Conservation (phyloP, 1,284 basidiomycete species). For the Schizopora paradoxa region DNA sequence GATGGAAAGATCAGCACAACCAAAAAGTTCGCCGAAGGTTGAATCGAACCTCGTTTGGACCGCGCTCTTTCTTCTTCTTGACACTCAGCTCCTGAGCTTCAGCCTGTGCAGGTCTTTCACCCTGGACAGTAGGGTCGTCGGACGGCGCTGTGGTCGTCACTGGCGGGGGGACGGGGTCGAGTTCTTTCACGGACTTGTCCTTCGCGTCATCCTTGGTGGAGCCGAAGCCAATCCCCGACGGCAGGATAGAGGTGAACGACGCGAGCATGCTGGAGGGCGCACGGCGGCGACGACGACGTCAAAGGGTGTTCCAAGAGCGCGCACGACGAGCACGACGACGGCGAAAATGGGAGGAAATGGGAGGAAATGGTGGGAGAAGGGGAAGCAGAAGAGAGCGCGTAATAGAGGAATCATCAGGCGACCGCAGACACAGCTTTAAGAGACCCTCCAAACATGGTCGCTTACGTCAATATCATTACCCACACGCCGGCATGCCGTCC, state of each 20-base stretch:
- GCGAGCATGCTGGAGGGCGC: no score
- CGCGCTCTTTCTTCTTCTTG: conserved; percentile 42
- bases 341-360: no score
- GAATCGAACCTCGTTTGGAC: conserved; percentile 49
- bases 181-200: conserved; percentile 25
- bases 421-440: no score
- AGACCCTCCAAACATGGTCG: no score
- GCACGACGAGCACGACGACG: no score
- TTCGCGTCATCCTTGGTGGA: conserved; percentile 22
- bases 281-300: no score
- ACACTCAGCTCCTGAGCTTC: conserved; percentile 27
- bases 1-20: conserved; percentile 15
- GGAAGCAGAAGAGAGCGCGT: no score
- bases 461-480: no score
- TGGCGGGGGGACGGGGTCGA: conserved; percentile 2
- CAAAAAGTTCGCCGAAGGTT: conserved; percentile 3
- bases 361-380: no score
- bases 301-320: no score
- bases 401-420: no score
- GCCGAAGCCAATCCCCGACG: conserved; percentile 10
- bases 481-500: no score
- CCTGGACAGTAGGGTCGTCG: conserved; percentile 1
- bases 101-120: conserved; percentile 8
- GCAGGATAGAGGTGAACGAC: conserved; percentile 13
- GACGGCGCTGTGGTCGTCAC: conserved; percentile 1